Percentiles rank a stretch among this genome's conserved stretches.
phyloP scores from a whole-genome alignment of 495 filamentous ascomycete genomes.

The Elasticomyces elasticus region DNA sequence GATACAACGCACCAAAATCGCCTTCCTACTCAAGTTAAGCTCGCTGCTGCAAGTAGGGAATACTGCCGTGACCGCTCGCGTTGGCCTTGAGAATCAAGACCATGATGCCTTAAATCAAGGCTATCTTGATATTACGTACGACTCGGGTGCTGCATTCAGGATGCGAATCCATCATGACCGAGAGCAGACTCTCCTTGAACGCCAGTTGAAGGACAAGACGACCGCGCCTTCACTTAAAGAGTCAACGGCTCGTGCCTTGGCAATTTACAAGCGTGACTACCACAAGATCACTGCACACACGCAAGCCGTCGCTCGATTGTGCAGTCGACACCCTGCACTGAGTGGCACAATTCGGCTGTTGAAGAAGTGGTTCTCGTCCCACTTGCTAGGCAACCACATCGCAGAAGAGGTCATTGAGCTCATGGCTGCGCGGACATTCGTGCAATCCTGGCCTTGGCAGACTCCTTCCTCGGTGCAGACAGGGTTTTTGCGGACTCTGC shows the following conservation, averaged over 20 bases:
- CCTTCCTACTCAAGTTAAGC: constrained; percentile 76
- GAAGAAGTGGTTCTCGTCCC: constrained; percentile 80
- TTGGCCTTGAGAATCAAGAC: constrained; percentile 72
- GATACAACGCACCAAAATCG: constrained; percentile 87
- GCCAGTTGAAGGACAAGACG: constrained; percentile 61
- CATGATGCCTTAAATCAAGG: constrained; percentile 59
- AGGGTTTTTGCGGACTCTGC: constrained; percentile 70
- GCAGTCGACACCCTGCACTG: constrained; percentile 69
- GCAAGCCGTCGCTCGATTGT: constrained; percentile 65
- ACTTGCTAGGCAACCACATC: constrained; percentile 68
- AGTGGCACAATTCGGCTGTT: constrained; percentile 78
- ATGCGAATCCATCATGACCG: constrained; percentile 71
- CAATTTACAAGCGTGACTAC: constrained; percentile 60
- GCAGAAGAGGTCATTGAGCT: constrained; percentile 76
- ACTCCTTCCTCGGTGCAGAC: constrained; percentile 66
- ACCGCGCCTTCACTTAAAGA: constrained; percentile 52
- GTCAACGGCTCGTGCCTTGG: constrained; percentile 51
- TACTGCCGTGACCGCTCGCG: constrained; percentile 44
- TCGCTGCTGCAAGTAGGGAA: constrained; percentile 51
- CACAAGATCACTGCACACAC: constrained; percentile 66
- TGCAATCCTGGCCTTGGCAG: constrained; percentile 74
- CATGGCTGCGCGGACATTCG: constrained; percentile 60
- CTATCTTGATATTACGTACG: constrained; percentile 73
- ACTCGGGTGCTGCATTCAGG: constrained; percentile 56
- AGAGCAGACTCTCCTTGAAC: constrained; percentile 70